Evolutionary conservation across 441 rosid genomes (phyloP).

Genomic region (Rhodomyrtus psidioides): DNA sequence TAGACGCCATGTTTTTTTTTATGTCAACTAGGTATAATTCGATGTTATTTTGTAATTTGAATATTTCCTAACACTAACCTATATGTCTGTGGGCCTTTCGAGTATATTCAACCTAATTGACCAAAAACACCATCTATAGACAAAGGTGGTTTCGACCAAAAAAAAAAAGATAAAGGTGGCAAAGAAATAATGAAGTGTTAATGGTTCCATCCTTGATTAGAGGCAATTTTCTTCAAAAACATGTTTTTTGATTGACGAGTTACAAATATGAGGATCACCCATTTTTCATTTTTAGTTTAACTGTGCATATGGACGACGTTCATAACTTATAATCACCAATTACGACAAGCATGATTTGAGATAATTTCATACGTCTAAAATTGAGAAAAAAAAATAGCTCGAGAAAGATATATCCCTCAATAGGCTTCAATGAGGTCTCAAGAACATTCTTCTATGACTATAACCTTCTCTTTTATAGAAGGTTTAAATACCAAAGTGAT

Average conservation of each 20-base stretch:
- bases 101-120: neutral
- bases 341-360: neutral
- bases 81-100: too few species aligned
- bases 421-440: neutral
- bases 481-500: neutral
- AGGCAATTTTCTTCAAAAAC: neutral
- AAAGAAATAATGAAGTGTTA: neutral
- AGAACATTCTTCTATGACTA: neutral
- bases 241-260: neutral
- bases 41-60: neutral
- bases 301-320: neutral
- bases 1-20: neutral
- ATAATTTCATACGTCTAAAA: fast-evolving
- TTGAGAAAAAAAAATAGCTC: neutral
- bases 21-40: neutral
- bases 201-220: neutral
- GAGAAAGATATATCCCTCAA: neutral
- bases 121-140: neutral
- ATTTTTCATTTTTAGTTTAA: neutral
- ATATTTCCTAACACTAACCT: neutral
- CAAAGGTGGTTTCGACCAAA: neutral
- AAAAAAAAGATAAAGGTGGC: neutral
- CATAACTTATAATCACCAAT: neutral
- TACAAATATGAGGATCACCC: fast-evolving
- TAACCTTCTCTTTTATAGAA: neutral